Evolutionary conservation across 1,139 yeast species (phyloP).

Genomic region (Blastobotrys elegans): DNA sequence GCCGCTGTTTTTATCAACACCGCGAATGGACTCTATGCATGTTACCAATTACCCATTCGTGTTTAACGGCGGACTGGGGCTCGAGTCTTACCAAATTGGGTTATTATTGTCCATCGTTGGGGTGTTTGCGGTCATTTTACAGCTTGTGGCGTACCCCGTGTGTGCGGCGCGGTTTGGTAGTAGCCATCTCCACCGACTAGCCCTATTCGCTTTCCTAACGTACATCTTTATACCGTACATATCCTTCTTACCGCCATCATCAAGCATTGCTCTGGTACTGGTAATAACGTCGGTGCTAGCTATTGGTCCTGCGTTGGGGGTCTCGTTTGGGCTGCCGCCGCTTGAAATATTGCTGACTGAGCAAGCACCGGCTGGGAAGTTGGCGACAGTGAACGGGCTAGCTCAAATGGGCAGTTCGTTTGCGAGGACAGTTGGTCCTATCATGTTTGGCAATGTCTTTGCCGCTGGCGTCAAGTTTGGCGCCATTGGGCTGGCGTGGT

Average conservation of each 20-base stretch:
- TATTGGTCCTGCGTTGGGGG: conserved; percentile 23
- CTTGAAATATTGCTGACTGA: conserved; percentile 30
- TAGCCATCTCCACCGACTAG: conserved; percentile 42
- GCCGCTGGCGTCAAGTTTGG: conserved; percentile 42
- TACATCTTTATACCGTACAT: conserved; percentile 48
- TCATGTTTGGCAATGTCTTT: conserved; percentile 48
- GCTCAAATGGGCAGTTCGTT: conserved; percentile 40
- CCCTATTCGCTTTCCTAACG: conserved; percentile 41
- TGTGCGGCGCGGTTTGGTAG: conserved; percentile 48
- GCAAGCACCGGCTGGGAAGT: conserved; percentile 24
- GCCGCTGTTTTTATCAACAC: conserved; percentile 55
- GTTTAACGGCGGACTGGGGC: conserved; percentile 48
- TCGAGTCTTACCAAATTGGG: conserved; percentile 48
- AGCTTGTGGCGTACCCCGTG: conserved; percentile 48
- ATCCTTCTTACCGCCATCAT: conserved; percentile 37
- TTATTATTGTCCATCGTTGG: conserved; percentile 51
- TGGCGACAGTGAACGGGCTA: conserved; percentile 31
- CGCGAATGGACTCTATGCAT: conserved; percentile 32
- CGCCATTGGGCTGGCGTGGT: conserved; percentile 51
- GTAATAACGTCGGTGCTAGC: conserved; percentile 37
- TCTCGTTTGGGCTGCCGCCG: conserved; percentile 30
- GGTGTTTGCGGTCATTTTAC: conserved; percentile 47
- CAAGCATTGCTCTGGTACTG: background rate
- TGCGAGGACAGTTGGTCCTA: conserved; percentile 54
- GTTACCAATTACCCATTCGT: conserved; percentile 38